A percentile compares a stretch with the other conserved stretches of the same genome.
Evolutionary conservation across 306 rosid species (phyloP).

Genomic region (Cucurbita maxima): DNA sequence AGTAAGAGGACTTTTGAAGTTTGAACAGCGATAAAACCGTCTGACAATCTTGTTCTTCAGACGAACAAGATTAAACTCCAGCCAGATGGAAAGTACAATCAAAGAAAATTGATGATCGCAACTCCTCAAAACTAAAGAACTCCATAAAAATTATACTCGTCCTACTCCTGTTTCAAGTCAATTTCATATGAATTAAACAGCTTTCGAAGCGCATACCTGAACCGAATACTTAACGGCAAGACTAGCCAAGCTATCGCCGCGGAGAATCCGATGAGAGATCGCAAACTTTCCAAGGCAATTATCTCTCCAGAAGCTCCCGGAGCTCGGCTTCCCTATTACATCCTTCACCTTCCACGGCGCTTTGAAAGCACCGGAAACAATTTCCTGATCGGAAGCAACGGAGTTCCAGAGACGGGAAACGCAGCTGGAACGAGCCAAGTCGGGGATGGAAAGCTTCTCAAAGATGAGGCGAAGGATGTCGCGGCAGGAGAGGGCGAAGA

Average conservation of each 20-base stretch:
- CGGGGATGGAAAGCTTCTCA: constrained; percentile 50
- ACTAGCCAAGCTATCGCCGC: constrained; percentile 67
- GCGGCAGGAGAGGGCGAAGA: constrained; percentile 51
- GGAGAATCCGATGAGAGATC: constrained; percentile 52
- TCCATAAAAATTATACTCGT: not conserved
- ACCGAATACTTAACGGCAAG: constrained; percentile 87
- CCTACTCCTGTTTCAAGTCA: not conserved
- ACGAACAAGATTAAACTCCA: not conserved
- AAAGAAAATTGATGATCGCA: not conserved
- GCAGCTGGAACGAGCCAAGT: constrained; percentile 71
- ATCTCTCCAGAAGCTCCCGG: constrained; percentile 91
- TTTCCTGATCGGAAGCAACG: constrained; percentile 66
- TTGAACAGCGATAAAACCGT: not conserved
- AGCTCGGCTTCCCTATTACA: constrained; percentile 47
- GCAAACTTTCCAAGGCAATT: constrained; percentile 61
- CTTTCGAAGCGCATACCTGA: constrained; percentile 28
- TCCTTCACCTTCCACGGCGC: constrained; percentile 60
- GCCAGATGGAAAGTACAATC: not conserved
- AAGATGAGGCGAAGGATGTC: constrained; percentile 75
- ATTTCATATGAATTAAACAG: constrained; percentile 3
- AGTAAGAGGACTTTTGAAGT: not conserved
- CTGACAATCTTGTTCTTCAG: not conserved
- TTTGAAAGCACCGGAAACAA: constrained; percentile 35
- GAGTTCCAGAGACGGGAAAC: constrained; percentile 77
- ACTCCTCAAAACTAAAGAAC: not conserved